Percentiles rank a stretch among this genome's conserved stretches.
Evolutionary conservation across 345 rosid species (phyloP).

Genomic region (Pugionium cornutum): DNA sequence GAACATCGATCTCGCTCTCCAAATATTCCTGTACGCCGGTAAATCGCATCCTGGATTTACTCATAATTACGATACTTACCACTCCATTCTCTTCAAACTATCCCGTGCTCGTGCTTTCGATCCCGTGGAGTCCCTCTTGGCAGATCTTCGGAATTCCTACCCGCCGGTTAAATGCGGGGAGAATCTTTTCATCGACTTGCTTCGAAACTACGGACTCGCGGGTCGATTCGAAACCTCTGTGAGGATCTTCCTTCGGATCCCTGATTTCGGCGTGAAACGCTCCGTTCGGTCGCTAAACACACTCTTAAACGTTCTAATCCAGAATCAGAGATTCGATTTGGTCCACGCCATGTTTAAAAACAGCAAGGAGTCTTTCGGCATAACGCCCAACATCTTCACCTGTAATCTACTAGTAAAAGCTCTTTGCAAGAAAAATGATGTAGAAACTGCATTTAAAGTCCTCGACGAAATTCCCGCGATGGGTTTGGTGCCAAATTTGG

Average conservation of each 20-base stretch:
- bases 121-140: conserved; percentile 61
- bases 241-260: conserved; percentile 59
- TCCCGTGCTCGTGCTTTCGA: conserved; percentile 83
- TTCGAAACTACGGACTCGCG: conserved; percentile 77
- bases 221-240: conserved; percentile 56
- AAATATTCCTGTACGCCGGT: conserved; percentile 78
- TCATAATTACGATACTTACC: conserved; percentile 74
- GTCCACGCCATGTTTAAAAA: conserved; percentile 58
- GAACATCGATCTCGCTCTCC: conserved; percentile 83
- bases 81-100: conserved; percentile 72
- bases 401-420: conserved; percentile 74
- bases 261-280: conserved; percentile 57
- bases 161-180: conserved; percentile 66
- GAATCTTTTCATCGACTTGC: conserved; percentile 62
- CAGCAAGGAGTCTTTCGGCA: conserved; percentile 50
- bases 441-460: conserved; percentile 60
- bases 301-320: conserved; percentile 70
- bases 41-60: conserved; percentile 67
- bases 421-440: conserved; percentile 57
- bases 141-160: conserved; percentile 49
- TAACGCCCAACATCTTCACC: conserved; percentile 73
- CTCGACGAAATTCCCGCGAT: conserved; percentile 80
- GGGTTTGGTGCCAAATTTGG: conserved; percentile 76
- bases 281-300: conserved; percentile 80
- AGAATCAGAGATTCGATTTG: conserved; percentile 63